Evolutionary conservation across 2,329 filamentous ascomycete species (phyloP).

Genomic region (Chaetomium globosum): DNA sequence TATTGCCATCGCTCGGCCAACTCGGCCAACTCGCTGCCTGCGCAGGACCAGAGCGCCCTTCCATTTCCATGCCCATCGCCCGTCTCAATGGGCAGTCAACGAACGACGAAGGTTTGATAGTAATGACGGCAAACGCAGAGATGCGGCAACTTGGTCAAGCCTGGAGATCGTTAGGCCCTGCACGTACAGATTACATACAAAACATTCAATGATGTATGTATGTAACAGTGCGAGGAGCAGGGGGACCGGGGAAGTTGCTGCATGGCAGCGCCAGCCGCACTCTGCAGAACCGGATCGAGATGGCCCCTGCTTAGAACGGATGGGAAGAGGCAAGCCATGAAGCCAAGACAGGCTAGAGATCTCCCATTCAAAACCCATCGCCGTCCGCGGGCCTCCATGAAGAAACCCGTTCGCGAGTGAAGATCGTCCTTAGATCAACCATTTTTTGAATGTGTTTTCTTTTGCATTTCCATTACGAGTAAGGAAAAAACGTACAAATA

Average conservation of each 20-base stretch:
- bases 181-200: neutral
- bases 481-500: neutral
- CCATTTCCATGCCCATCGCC: neutral
- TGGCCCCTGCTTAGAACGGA: slow-evolving; percentile 5
- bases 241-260: neutral
- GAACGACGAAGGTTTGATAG: neutral
- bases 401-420: neutral
- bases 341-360: slow-evolving; percentile 20
- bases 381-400: neutral
- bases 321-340: slow-evolving; percentile 6
- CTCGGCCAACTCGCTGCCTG: neutral
- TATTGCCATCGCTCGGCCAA: neutral
- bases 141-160: neutral
- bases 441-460: neutral
- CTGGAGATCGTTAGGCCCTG: neutral
- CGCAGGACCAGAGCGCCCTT: neutral
- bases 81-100: neutral
- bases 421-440: neutral
- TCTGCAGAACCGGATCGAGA: slow-evolving; percentile 18
- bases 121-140: neutral
- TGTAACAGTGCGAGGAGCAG: neutral
- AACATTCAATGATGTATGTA: neutral
- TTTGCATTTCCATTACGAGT: neutral
- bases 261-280: neutral
- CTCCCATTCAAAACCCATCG: neutral